phyloP scores from a whole-genome alignment of 2,329 filamentous ascomycete genomes.

The Tolypocladium tropicale region DNA sequence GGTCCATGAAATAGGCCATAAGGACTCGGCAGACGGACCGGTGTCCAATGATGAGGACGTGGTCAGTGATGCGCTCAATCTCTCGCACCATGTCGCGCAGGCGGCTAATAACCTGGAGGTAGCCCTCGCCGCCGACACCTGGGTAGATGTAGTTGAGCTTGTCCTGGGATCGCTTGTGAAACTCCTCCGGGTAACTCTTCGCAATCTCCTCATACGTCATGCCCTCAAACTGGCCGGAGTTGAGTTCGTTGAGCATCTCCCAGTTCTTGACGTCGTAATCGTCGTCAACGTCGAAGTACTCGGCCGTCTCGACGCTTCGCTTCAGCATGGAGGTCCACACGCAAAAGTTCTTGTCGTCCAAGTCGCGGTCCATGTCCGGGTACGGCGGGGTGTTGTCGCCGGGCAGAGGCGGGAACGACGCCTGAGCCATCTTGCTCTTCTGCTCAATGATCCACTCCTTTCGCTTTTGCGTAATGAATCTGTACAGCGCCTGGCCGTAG shows the following conservation, averaged over 20 bases:
- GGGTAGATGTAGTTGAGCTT: conserved; percentile 97
- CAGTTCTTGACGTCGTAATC: conserved; percentile 95
- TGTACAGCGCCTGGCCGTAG: conserved; percentile 71
- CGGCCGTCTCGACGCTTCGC: conserved; percentile 76
- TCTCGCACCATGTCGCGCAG: conserved; percentile 93
- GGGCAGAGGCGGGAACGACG: conserved; percentile 78
- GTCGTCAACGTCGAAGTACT: conserved; percentile 82
- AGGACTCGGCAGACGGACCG: conserved; percentile 86
- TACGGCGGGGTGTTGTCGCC: conserved; percentile 94
- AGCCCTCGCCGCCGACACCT: conserved; percentile 89
- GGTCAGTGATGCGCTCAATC: conserved; percentile 93
- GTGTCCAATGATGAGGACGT: conserved; percentile 85
- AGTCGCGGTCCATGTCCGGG: conserved; percentile 63
- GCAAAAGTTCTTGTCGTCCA: conserved; percentile 82
- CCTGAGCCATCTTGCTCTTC: conserved; percentile 63
- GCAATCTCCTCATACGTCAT: conserved; percentile 90
- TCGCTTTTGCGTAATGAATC: conserved; percentile 74
- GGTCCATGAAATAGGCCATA: conserved; percentile 91
- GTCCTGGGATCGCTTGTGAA: conserved; percentile 64
- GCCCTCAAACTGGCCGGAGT: conserved; percentile 86
- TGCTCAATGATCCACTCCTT: conserved; percentile 76
- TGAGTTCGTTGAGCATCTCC: conserved; percentile 96
- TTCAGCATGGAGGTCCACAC: conserved; percentile 98
- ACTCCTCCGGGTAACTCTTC: conserved; percentile 70
- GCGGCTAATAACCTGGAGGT: conserved; percentile 93